Percentiles rank a stretch among this genome's conserved stretches.
phyloP scores from a whole-genome alignment of 306 rosid species.

The Lotus japonicus region DNA sequence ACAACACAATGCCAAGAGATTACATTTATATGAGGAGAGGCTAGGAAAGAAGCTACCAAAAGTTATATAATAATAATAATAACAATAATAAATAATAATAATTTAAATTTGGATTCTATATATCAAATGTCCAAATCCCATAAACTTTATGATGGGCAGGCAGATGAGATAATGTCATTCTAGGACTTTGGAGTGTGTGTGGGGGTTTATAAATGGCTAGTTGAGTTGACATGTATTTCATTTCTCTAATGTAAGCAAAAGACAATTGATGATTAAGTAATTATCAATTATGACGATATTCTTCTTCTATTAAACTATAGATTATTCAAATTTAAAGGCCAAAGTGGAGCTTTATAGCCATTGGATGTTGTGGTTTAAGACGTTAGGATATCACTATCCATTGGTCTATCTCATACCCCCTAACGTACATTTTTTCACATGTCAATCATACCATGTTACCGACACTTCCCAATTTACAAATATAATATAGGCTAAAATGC shows the following conservation, averaged over 20 bases:
- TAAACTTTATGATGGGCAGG: background rate
- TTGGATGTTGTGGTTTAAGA: slow-evolving; percentile 24
- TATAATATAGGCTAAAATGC: too few species aligned
- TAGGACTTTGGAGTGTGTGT: background rate
- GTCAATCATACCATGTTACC: slow-evolving; percentile 31
- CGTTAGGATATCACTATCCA: slow-evolving; percentile 46
- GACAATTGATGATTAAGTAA: background rate
- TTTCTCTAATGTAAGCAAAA: background rate
- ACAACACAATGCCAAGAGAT: slow-evolving; percentile 11
- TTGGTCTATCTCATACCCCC: slow-evolving; percentile 34
- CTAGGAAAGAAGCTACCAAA: slow-evolving; percentile 5
- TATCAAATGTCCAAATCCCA: slow-evolving; percentile 5
- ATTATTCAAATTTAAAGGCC: too few species aligned
- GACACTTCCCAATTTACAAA: too few species aligned
- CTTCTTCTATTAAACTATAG: too few species aligned
- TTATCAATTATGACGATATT: background rate
- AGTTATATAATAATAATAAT: background rate
- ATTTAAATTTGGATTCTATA: too few species aligned
- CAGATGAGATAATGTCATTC: background rate
- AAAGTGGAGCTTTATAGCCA: background rate
- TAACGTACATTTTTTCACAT: slow-evolving; percentile 28
- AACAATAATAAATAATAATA: background rate
- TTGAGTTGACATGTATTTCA: background rate
- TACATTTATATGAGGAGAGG: slow-evolving; percentile 19
- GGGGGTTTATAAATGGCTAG: slow-evolving; percentile 3